Evolutionary conservation across 768 basidiomycete genomes (phyloP), one percentile per base, ranked within the genome.

Genomic region (Agaricus subrufescens): DNA sequence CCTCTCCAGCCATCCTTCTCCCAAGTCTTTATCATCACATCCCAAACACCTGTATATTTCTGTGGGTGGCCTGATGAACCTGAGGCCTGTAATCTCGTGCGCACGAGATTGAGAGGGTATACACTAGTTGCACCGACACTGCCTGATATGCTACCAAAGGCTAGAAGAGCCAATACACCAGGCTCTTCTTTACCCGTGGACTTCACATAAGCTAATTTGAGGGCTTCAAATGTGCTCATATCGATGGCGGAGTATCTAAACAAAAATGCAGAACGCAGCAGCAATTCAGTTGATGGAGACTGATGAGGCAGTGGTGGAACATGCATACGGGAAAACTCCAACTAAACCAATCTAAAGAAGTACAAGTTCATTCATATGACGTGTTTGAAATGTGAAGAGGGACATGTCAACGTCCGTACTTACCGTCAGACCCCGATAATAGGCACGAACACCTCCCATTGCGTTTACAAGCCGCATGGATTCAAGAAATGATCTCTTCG

Each of bases 31-130:
- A 75, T 67, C 25, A 81, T 79, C 10, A 97, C 96, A 68, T 98
- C 96, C 71, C 79, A 71, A 51, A 93, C 85, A n/a, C 95, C 93
- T 2, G 80, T 83, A 69, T 99, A 99, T 8, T 77, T 80, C 63
- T 96, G 87, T 3, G 95, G 96, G 67, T 98, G 97, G 0, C 96
- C 95, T 0, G 92, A 83, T 0, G 94, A 97, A 1, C 97, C 97
- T 3, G 94, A 95, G 2, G 97, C 97, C 69, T 99, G 97, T 59
- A 98, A 71, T 50, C 96, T 85, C 19, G 97, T 99, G 42, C 97
- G 85, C 29, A 99, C 87, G 23, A 98, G 80, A 66, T 93, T 94
- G 45, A 94, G 70, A 8, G 92, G 95, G 70, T 97, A 98, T 29
- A 98, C 95, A 60, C 86, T 91, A 47, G 89, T 89, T 14, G 95